Base-by-base conservation (phyloP, 1,284 basidiomycete species). In the Abortiporus biennis region DNA sequence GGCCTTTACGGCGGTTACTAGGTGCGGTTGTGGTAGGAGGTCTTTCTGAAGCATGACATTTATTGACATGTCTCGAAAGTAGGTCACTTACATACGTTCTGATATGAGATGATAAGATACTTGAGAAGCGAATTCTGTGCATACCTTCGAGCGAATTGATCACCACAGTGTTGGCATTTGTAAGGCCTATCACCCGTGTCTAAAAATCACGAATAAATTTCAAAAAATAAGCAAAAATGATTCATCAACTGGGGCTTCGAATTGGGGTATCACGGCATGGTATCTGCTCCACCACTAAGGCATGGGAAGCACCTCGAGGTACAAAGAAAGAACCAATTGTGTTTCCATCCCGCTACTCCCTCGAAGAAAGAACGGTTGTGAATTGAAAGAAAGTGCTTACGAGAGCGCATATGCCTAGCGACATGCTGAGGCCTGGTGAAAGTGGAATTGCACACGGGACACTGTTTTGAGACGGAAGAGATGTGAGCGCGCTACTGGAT, bases 111-210 rank as follows among this genome's bases (percentile, higher is more conserved):
- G 11, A 42, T 6, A 35, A 36, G 23, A 36, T 42, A 24, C 38
- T n/a, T 16, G 11, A 3, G 33, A 19, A 11, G 42, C 20, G 16
- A 31, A 32, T 11, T 16, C 12, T n/a, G 17, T 20, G 63, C 69
- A 11, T 38, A 86, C 87, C 85, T 89, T 58, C 90, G 66, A 1
- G 91, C 91, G 59, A 94, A 94, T 61, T 90, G 84, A 63, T 92
- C 83, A 19, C 88, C 88, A 61, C 91, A 93, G 52, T 85, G 78
- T 59, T 85, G 82, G 59, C 91, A 93, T 55, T 88, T 89, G 70
- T 93, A 93, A 6, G 90, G 90, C 37, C 90, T 74, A 69, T 92
- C 89, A 48, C 90, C 90, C n/a, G 90, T 92, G 63, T 93, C 85
- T 89, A 51, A 46, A 50, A 41, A n/a, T n/a, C n/a, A n/a, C n/a